Conservation (phyloP, 441 rosid species). For the Erysimum pusillum region DNA sequence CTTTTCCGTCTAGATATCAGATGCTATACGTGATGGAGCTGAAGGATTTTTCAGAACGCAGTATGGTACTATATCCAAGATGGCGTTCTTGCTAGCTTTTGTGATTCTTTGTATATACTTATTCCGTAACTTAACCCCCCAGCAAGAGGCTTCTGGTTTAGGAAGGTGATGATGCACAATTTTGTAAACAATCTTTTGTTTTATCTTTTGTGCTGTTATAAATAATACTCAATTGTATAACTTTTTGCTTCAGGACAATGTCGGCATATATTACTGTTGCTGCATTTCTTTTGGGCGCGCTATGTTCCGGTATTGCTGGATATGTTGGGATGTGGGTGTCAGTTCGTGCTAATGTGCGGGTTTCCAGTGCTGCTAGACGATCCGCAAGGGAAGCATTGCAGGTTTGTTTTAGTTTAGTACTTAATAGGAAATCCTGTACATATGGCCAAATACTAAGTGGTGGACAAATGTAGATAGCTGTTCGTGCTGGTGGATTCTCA, state of each 20-base stretch:
- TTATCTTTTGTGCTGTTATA: not conserved
- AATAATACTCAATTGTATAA: conserved; percentile 33
- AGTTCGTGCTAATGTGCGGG: conserved; percentile 97
- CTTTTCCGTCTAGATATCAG: conserved; percentile 78
- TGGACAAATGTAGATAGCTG: conserved; percentile 73
- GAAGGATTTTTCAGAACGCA: conserved; percentile 98
- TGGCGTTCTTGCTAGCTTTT: conserved; percentile 88
- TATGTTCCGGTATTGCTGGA: conserved; percentile 94
- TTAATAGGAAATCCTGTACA: not conserved
- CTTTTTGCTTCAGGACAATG: conserved; percentile 65
- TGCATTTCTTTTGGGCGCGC: conserved; percentile 91
- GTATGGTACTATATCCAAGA: conserved; percentile 92
- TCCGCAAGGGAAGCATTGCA: conserved; percentile 98
- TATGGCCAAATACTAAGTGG: conserved; percentile 29
- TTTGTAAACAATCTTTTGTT: conserved; percentile 5
- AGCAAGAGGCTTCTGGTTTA: conserved; percentile 91
- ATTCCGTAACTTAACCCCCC: conserved; percentile 85
- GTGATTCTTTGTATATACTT: conserved; percentile 84
- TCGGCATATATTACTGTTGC: conserved; percentile 91
- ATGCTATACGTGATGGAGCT: conserved; percentile 98
- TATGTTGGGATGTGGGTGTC: conserved; percentile 99
- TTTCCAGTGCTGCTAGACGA: conserved; percentile 96
- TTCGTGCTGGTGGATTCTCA: conserved; percentile 98
- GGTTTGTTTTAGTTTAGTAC: conserved; percentile 50
- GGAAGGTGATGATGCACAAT: conserved; percentile 69